Evolutionary conservation across 768 basidiomycete genomes (phyloP).

Genomic region (Mycena filopes): DNA sequence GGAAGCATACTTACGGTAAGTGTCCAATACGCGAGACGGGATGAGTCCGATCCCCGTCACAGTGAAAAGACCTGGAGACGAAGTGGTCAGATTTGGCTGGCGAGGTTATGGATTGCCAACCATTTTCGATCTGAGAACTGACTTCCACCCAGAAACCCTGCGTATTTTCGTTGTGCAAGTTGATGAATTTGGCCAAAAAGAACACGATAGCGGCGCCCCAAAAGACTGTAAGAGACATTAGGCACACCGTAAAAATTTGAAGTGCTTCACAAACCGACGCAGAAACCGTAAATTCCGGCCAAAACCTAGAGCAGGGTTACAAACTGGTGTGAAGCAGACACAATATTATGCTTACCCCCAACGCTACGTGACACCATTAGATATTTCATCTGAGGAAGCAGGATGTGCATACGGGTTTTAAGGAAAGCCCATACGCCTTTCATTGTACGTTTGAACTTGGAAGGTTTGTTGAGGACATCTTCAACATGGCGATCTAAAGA

Average conservation of each 20-base stretch:
- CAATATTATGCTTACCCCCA: constrained; percentile 63
- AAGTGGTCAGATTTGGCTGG: not conserved
- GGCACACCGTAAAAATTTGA: constrained; percentile 3
- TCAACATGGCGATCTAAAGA: constrained; percentile 81
- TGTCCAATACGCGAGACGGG: constrained; percentile 79
- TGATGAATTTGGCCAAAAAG: constrained; percentile 74
- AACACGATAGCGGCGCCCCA: constrained; percentile 90
- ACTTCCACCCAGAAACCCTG: constrained; percentile 89
- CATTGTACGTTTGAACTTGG: constrained; percentile 66
- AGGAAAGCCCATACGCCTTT: constrained; percentile 85
- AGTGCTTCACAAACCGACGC: constrained; percentile 58
- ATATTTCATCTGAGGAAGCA: constrained; percentile 1
- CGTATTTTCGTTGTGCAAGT: constrained; percentile 71
- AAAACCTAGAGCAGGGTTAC: constrained; percentile 54
- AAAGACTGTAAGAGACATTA: constrained; percentile 60
- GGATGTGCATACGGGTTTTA: constrained; percentile 75
- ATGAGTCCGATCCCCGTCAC: constrained; percentile 84
- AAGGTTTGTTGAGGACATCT: constrained; percentile 72
- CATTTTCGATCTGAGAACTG: constrained; percentile 80
- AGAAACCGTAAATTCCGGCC: constrained; percentile 81
- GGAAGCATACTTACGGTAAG: constrained; percentile 65
- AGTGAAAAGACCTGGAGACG: constrained; percentile 74
- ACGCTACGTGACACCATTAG: constrained; percentile 51
- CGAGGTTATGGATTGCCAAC: constrained; percentile 45
- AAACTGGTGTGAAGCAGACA: not conserved